Evolutionary conservation across 2,329 filamentous ascomycete species (phyloP).

Genomic region (Karstenula rhodostoma): DNA sequence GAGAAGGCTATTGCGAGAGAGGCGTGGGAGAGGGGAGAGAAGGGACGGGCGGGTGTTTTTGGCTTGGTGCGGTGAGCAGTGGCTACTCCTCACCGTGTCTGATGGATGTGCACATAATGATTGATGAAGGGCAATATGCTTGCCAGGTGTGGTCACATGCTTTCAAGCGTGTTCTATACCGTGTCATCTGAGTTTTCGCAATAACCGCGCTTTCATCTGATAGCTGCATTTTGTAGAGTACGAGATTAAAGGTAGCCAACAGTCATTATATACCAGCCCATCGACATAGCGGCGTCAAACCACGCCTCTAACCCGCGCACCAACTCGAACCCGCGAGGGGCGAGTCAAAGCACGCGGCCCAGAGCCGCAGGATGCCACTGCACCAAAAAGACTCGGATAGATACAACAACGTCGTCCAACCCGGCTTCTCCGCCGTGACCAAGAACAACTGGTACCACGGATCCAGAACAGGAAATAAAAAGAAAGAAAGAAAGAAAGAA

Average conservation of each 20-base stretch:
- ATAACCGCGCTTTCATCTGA: too few species aligned
- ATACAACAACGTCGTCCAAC: neutral
- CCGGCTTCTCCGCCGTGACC: neutral
- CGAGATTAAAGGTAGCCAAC: neutral
- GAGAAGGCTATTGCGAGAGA: conserved; percentile 10
- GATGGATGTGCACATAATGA: too few species aligned
- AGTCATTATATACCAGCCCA: neutral
- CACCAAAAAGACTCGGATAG: neutral
- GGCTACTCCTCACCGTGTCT: too few species aligned
- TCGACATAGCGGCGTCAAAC: neutral
- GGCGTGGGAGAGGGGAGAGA: conserved; percentile 7
- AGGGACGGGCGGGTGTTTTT: conserved; percentile 12
- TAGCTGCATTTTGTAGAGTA: too few species aligned
- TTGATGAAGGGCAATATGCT: too few species aligned
- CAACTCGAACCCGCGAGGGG: conserved; percentile 9
- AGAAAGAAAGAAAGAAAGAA: neutral
- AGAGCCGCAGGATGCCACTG: conserved; percentile 12
- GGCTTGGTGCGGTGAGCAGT: neutral
- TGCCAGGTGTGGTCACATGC: too few species aligned
- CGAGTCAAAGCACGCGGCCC: conserved; percentile 30
- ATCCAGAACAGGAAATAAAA: neutral
- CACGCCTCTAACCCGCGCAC: neutral
- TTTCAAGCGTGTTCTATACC: too few species aligned
- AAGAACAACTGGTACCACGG: too few species aligned
- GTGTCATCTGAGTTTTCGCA: too few species aligned